phyloP scores from a whole-genome alignment of 2,329 filamentous ascomycete genomes.

The Karstenula rhodostoma region DNA sequence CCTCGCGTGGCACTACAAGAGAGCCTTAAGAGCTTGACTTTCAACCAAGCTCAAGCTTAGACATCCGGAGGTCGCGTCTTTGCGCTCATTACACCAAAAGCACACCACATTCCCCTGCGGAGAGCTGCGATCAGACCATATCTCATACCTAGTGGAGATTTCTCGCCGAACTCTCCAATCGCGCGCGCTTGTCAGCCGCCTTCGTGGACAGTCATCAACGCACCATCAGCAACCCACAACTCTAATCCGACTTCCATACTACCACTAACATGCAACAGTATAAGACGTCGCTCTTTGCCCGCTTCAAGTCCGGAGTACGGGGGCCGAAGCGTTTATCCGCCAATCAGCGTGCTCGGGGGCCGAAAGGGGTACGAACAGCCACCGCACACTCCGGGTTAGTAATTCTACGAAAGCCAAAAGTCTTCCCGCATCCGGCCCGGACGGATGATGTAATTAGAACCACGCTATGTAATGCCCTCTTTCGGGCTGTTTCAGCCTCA shows the following conservation, averaged over 20 bases:
- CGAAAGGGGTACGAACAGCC: not conserved
- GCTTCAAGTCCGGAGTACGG: not conserved
- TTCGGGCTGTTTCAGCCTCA: not conserved
- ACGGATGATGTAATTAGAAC: not conserved
- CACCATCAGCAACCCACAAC: not conserved
- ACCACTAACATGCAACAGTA: not conserved
- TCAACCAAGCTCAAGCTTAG: not conserved
- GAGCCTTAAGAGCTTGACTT: not conserved
- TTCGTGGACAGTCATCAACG: not conserved
- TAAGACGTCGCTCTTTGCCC: not conserved
- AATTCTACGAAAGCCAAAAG: not conserved
- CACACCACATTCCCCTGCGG: not conserved
- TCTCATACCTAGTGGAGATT: not conserved
- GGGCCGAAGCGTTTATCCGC: not conserved
- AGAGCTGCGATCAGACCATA: not conserved
- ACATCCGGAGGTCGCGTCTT: not conserved
- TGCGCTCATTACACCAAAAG: not conserved
- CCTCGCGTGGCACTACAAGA: not conserved
- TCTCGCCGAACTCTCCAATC: not conserved
- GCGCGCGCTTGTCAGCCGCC: not conserved
- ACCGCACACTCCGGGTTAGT: not conserved
- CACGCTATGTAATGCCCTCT: not conserved
- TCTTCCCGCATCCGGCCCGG: not conserved
- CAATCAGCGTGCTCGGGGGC: not conserved
- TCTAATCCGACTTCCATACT: not conserved